Percentiles rank a stretch among this genome's conserved stretches.
Evolutionary conservation across 768 basidiomycete genomes (phyloP).

Genomic region (Tulasnella sp.): DNA sequence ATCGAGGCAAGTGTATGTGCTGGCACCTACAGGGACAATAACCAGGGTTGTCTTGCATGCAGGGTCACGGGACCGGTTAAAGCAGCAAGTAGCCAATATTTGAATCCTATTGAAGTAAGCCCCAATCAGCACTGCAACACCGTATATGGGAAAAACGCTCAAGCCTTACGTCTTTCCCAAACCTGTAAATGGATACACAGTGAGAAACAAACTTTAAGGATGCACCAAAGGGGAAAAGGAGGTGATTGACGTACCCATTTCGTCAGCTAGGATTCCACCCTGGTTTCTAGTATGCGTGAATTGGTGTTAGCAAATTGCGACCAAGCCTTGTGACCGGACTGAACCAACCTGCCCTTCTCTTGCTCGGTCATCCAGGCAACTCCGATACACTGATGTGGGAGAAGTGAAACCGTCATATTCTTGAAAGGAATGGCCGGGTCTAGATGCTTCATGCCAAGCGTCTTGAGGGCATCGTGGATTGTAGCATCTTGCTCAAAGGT

Average conservation of each 20-base stretch:
- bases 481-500: conserved; percentile 23
- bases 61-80: conserved; percentile 20
- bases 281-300: conserved; percentile 4
- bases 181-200: conserved; percentile 5
- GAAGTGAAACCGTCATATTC: conserved; percentile 24
- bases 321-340: neutral
- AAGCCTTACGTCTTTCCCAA: conserved; percentile 17
- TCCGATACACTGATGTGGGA: conserved; percentile 29
- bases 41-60: conserved; percentile 26
- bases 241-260: conserved; percentile 15
- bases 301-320: neutral
- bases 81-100: conserved; percentile 24
- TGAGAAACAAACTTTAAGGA: neutral
- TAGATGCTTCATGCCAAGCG: conserved; percentile 22
- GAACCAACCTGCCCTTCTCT: conserved; percentile 9
- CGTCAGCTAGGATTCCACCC: conserved; percentile 18
- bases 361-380: conserved; percentile 28
- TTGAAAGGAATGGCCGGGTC: conserved; percentile 22
- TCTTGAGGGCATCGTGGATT: conserved; percentile 24
- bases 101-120: conserved; percentile 19
- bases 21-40: conserved; percentile 20
- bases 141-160: neutral
- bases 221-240: neutral
- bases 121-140: neutral
- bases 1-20: neutral